Conservation (phyloP, 495 filamentous ascomycete species). For the Cairneyella variabilis region DNA sequence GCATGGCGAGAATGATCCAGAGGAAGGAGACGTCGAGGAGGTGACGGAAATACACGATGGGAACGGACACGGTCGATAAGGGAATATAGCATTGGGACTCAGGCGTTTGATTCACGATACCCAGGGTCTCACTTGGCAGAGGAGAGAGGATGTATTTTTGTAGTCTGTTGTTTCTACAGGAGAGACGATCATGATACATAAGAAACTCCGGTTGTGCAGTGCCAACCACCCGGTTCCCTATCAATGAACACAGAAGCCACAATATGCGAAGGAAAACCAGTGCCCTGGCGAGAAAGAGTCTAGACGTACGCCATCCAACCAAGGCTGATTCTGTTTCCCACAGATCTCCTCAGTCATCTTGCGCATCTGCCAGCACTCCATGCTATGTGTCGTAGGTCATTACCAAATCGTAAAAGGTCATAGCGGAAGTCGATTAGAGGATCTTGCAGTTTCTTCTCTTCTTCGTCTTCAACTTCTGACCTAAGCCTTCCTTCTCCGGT, state of each 20-base stretch:
- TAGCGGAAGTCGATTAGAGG: constrained; percentile 43
- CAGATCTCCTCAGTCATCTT: constrained; percentile 14
- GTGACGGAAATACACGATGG: constrained; percentile 23
- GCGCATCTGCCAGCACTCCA: constrained; percentile 16
- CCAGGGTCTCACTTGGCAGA: constrained; percentile 12
- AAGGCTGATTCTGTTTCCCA: constrained; percentile 7
- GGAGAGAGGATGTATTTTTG: constrained; percentile 14
- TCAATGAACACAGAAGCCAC: constrained; percentile 18
- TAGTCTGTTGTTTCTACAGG: constrained; percentile 17
- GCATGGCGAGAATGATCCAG: constrained; percentile 29
- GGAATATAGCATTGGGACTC: constrained; percentile 12
- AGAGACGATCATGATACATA: constrained; percentile 26
- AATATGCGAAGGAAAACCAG: constrained; percentile 10
- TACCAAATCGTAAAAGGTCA: constrained; percentile 25
- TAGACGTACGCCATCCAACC: constrained; percentile 13
- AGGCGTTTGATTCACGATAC: constrained; percentile 26
- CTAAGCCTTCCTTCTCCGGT: constrained; percentile 18
- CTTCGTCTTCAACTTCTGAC: constrained; percentile 38
- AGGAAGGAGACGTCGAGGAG: constrained; percentile 12
- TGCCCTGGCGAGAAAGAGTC: constrained; percentile 11
- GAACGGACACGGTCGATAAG: constrained; percentile 4
- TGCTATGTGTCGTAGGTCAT: constrained; percentile 27
- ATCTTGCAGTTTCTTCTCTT: constrained; percentile 75
- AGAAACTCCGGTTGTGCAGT: constrained; percentile 20
- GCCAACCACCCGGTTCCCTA: constrained; percentile 18